phyloP scores from a whole-genome alignment of 305 asterid species.

The Caryopteris hybrid region DNA sequence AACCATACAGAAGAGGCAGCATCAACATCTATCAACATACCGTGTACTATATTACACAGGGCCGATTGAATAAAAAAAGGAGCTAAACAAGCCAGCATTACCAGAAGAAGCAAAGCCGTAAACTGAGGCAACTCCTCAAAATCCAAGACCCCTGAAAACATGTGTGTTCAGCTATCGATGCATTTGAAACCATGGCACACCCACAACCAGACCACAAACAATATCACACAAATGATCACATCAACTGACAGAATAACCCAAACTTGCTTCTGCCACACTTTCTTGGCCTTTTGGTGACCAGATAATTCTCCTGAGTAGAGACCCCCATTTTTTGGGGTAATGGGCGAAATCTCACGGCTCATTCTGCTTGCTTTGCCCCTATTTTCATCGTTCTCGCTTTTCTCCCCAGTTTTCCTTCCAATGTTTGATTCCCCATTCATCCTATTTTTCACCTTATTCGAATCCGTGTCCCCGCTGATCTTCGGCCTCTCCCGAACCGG shows the following conservation, averaged over 20 bases:
- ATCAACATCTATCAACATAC: slow-evolving; percentile 5
- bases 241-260: slow-evolving; percentile 76
- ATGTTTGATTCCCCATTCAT: slow-evolving; percentile 9
- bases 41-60: slow-evolving; percentile 14
- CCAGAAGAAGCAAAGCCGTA: slow-evolving; percentile 10
- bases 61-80: neutral
- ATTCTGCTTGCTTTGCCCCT: slow-evolving; percentile 24
- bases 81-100: slow-evolving; percentile 3
- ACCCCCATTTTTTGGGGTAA: slow-evolving; percentile 34
- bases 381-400: slow-evolving; percentile 23
- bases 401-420: slow-evolving; percentile 15
- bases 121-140: neutral
- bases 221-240: slow-evolving; percentile 49
- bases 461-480: slow-evolving; percentile 22
- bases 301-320: slow-evolving; percentile 36
- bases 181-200: slow-evolving; percentile 83
- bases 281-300: slow-evolving; percentile 50
- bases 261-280: slow-evolving; percentile 88
- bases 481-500: slow-evolving; percentile 12
- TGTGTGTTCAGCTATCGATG: slow-evolving; percentile 33
- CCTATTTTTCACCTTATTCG: slow-evolving; percentile 25
- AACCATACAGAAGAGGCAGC: neutral
- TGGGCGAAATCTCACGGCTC: slow-evolving; percentile 35
- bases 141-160: slow-evolving; percentile 2
- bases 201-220: slow-evolving; percentile 83